A percentile compares a stretch with the other conserved stretches of the same genome.
phyloP scores from a whole-genome alignment of 1,284 basidiomycete genomes.

The Malassezia japonica region DNA sequence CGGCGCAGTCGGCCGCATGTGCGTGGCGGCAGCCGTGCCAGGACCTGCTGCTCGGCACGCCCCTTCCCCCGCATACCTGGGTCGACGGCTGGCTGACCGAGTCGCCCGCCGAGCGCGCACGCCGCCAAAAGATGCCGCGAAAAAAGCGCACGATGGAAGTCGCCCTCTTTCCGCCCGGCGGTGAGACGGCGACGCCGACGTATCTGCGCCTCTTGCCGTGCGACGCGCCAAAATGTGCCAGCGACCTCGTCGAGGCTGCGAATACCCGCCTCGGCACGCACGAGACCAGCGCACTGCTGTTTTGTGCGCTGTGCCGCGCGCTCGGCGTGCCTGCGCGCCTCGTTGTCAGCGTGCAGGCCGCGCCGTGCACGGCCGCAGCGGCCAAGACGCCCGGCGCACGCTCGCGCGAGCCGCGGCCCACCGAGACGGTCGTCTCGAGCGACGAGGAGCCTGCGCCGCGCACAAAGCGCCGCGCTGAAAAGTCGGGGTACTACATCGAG shows the following conservation, averaged over 20 bases:
- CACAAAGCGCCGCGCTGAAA: background rate
- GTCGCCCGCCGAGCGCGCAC: conserved; percentile 28
- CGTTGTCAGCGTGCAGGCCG: conserved; percentile 78
- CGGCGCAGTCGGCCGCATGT: conserved; percentile 26
- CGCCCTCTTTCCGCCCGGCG: conserved; percentile 47
- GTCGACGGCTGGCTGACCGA: conserved; percentile 46
- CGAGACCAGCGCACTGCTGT: conserved; percentile 81
- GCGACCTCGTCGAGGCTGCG: conserved; percentile 81
- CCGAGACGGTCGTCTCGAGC: conserved; percentile 28
- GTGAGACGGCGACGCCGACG: conserved; percentile 23
- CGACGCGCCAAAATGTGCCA: conserved; percentile 65
- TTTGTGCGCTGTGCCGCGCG: conserved; percentile 77
- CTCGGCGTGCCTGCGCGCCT: conserved; percentile 78
- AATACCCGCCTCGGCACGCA: conserved; percentile 69
- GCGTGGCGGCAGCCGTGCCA: conserved; percentile 39
- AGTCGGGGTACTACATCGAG: conserved; percentile 37
- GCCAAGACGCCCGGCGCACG: conserved; percentile 1
- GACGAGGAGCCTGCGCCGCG: conserved; percentile 12
- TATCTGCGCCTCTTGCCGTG: conserved; percentile 51
- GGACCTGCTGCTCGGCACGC: conserved; percentile 31
- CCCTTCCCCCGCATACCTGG: conserved; percentile 23
- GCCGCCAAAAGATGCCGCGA: conserved; percentile 25
- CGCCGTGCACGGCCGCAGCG: conserved; percentile 59
- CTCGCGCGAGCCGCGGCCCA: background rate
- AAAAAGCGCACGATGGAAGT: conserved; percentile 45